These are phyloP conservation scores for Pichia sp. DNA, from an alignment of 1,139 yeast species.

Conservation along the genomic window DNA sequence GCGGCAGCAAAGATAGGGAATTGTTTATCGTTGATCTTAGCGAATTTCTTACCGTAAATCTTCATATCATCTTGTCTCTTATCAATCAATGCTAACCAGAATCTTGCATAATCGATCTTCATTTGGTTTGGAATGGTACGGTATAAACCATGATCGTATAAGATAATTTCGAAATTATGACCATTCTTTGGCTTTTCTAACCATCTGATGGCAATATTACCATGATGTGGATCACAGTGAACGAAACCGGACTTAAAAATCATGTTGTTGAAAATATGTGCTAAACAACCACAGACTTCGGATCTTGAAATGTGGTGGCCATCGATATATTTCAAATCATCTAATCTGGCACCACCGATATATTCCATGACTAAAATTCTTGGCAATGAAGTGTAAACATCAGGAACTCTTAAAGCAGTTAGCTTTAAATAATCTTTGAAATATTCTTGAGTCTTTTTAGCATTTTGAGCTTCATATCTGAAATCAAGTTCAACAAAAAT, in stretches of 20 bases:
- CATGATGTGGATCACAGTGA: slow-evolving; percentile 99
- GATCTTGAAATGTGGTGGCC: slow-evolving; percentile 65
- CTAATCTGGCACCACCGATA: slow-evolving; percentile 79
- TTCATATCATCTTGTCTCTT: slow-evolving; percentile 65
- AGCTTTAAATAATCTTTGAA: slow-evolving; percentile 53
- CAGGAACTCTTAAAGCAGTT: slow-evolving; percentile 82
- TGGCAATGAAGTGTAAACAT: slow-evolving; percentile 60
- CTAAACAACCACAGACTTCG: slow-evolving; percentile 79
- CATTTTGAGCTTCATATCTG: slow-evolving; percentile 81
- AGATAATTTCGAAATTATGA: slow-evolving; percentile 85
- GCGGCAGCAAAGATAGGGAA: slow-evolving; percentile 90
- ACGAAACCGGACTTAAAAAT: slow-evolving; percentile 89
- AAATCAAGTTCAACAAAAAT: slow-evolving; percentile 90
- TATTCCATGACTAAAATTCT: slow-evolving; percentile 89
- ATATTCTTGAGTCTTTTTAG: slow-evolving; percentile 63
- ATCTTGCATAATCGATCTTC: slow-evolving; percentile 82
- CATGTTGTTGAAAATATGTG: slow-evolving; percentile 93
- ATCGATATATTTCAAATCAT: slow-evolving; percentile 65
- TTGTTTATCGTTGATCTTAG: slow-evolving; percentile 76
- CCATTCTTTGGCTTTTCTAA: slow-evolving; percentile 37
- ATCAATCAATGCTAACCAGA: slow-evolving; percentile 89
- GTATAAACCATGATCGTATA: slow-evolving; percentile 95
- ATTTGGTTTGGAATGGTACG: slow-evolving; percentile 76
- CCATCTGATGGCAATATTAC: slow-evolving; percentile 80
- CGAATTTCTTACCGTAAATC: slow-evolving; percentile 71